These are phyloP conservation scores for Candida nitratophila DNA, from an alignment of 805 yeast genomes.

Conservation along the genomic window DNA sequence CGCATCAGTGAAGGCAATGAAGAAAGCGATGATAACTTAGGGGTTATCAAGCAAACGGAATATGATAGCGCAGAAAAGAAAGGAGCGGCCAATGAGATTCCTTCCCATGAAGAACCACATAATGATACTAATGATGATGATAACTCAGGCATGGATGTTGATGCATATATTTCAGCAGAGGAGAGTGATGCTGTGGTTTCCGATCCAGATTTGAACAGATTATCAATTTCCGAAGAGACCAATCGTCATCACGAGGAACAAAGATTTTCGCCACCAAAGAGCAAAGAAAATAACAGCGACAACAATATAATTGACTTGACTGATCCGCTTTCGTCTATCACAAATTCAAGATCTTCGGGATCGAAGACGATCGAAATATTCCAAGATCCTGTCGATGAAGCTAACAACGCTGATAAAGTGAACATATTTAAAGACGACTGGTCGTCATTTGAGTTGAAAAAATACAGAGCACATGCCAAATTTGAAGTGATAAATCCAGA, in stretches of 20 bases:
- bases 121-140: not conserved
- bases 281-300: constrained; percentile 7
- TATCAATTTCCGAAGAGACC: not conserved
- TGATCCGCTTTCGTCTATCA: constrained; percentile 18
- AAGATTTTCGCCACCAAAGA: constrained; percentile 4
- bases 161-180: constrained; percentile 7
- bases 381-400: not conserved
- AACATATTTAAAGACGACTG: not conserved
- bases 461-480: not conserved
- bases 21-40: not conserved
- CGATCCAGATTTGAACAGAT: constrained; percentile 4
- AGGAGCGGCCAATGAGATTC: too few species aligned
- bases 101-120: not conserved
- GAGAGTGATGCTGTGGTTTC: constrained; percentile 5
- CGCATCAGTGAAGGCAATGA: constrained; percentile 4
- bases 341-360: constrained; percentile 8
- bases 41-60: too few species aligned
- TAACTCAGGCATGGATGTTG: constrained; percentile 5
- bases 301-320: constrained; percentile 13
- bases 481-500: not conserved
- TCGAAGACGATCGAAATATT: constrained; percentile 1
- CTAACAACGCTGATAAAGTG: too few species aligned
- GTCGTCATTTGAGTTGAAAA: not conserved
- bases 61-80: too few species aligned
- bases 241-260: not conserved